Evolutionary conservation across 805 yeast genomes (phyloP).

Genomic region (Kuraishia floccosa): DNA sequence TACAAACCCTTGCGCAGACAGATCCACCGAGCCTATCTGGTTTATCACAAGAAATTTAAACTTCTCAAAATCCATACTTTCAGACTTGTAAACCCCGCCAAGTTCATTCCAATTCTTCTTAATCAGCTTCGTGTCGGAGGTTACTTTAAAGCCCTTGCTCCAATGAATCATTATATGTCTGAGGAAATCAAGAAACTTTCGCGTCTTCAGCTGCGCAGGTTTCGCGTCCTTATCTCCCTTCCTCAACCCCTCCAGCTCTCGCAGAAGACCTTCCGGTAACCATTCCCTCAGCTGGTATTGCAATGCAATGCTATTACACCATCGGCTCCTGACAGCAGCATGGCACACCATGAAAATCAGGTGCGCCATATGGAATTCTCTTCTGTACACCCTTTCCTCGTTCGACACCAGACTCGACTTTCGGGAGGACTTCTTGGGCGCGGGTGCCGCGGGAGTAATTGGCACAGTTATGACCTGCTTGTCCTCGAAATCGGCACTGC

Average conservation of each 20-base stretch:
- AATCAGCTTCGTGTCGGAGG: constrained; percentile 21
- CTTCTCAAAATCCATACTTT: constrained; percentile 21
- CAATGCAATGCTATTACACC: constrained; percentile 50
- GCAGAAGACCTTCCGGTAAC: constrained; percentile 34
- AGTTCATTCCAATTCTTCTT: constrained; percentile 40
- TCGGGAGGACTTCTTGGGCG: constrained; percentile 15
- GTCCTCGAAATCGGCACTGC: neutral
- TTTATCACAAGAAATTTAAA: constrained; percentile 31
- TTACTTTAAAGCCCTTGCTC: constrained; percentile 40
- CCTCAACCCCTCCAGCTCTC: constrained; percentile 26
- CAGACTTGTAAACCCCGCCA: constrained; percentile 11
- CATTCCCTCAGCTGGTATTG: constrained; percentile 26
- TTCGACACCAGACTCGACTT: constrained; percentile 26
- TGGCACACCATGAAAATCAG: constrained; percentile 52
- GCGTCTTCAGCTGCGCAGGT: constrained; percentile 24
- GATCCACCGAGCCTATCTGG: constrained; percentile 62
- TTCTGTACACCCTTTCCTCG: constrained; percentile 46
- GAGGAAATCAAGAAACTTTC: constrained; percentile 71
- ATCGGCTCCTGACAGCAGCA: constrained; percentile 56
- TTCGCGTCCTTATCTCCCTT: constrained; percentile 8
- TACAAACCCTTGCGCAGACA: constrained; percentile 83
- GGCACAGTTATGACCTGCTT: constrained; percentile 3
- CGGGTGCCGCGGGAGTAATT: constrained; percentile 7
- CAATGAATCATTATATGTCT: constrained; percentile 55
- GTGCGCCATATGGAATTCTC: constrained; percentile 44